Evolutionary conservation across 169 alveolate genomes (phyloP).

Genomic region (Plasmodium yoelii): DNA sequence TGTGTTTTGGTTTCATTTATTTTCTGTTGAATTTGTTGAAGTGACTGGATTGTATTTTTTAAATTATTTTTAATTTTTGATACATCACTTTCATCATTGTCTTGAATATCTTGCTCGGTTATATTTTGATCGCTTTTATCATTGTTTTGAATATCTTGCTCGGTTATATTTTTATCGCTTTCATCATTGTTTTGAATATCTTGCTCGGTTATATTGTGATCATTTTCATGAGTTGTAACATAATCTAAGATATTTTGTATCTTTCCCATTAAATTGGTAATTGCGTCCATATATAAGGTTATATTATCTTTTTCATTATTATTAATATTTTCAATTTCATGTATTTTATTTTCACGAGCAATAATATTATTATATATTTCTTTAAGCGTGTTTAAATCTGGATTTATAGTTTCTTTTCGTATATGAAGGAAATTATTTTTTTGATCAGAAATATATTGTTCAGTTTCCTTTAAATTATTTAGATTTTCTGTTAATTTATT

Average conservation of each 20-base stretch:
- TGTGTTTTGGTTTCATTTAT: neutral
- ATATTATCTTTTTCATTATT: neutral
- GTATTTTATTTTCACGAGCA: neutral
- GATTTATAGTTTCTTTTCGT: neutral
- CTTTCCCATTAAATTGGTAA: neutral
- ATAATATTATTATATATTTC: neutral
- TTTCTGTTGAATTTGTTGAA: neutral
- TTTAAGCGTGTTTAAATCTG: neutral
- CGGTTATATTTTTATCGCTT: neutral
- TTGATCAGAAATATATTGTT: neutral
- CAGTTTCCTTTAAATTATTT: neutral
- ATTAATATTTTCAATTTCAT: slow-evolving; percentile 3
- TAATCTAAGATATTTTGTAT: neutral
- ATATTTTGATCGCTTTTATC: neutral
- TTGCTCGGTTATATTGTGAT: neutral
- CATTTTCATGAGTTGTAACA: neutral
- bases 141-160: too few relatives aligned
- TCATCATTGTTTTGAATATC: too few relatives aligned
- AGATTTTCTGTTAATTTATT: slow-evolving; percentile 6
- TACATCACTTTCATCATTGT: too few relatives aligned
- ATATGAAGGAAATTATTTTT: neutral
- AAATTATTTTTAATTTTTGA: neutral
- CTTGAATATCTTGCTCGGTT: too few relatives aligned
- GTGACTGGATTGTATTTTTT: neutral
- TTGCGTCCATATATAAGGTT: neutral